Percentiles rank a stretch among this genome's conserved stretches.
phyloP scores from a whole-genome alignment of 208 protist genomes.

The Wallacemonas sp. region DNA sequence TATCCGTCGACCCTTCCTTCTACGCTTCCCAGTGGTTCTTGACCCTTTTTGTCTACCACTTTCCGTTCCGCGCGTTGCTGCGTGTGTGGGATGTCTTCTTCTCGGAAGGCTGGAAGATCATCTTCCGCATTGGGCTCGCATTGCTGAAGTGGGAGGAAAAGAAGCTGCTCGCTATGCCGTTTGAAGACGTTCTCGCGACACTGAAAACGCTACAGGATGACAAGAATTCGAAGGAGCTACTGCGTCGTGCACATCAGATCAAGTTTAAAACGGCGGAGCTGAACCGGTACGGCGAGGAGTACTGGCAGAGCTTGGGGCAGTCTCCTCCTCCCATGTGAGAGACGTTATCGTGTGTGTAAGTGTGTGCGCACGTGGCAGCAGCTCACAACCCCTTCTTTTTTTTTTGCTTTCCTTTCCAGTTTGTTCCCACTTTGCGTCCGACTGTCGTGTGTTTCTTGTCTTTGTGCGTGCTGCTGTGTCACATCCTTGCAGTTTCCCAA shows the following conservation, averaged over 20 bases:
- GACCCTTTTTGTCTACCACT: slow-evolving; percentile 90
- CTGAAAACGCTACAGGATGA: slow-evolving; percentile 85
- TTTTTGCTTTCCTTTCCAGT: slow-evolving; percentile 10
- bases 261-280: slow-evolving; percentile 90
- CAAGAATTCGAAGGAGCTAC: slow-evolving; percentile 74
- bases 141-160: slow-evolving; percentile 90
- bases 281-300: slow-evolving; percentile 77
- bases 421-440: slow-evolving; percentile 7
- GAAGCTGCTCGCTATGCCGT: slow-evolving; percentile 59
- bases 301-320: slow-evolving; percentile 41
- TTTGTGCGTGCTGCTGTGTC: too few species aligned
- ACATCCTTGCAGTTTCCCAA: too few species aligned
- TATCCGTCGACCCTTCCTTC: slow-evolving; percentile 79
- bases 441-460: slow-evolving; percentile 12
- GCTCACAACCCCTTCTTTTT: background rate
- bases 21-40: slow-evolving; percentile 94
- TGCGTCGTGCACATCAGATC: slow-evolving; percentile 68
- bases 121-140: slow-evolving; percentile 87
- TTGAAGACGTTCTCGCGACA: slow-evolving; percentile 76
- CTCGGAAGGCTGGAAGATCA: slow-evolving; percentile 92
- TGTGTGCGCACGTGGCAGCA: too few species aligned
- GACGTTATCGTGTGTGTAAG: background rate
- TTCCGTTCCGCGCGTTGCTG: slow-evolving; percentile 83
- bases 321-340: background rate
- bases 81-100: slow-evolving; percentile 94